Conservation (phyloP, 352 stramenopile species). For the Phytophthora syringae region DNA sequence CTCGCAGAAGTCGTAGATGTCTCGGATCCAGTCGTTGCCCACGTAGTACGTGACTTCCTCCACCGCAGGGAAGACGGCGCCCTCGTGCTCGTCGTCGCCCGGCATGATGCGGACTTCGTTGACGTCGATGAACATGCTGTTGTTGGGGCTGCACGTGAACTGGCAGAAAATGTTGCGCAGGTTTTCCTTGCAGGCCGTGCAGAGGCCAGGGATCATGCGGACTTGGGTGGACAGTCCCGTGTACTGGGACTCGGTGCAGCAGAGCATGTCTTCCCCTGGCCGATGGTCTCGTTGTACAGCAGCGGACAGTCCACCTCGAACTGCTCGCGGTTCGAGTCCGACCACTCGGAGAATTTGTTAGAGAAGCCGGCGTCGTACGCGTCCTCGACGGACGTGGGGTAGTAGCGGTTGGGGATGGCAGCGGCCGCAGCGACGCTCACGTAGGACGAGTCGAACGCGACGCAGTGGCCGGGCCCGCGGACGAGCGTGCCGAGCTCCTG, state of each 20-base stretch:
- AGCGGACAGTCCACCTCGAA: slow-evolving; percentile 70
- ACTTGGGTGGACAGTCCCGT: slow-evolving; percentile 60
- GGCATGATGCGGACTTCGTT: slow-evolving; percentile 59
- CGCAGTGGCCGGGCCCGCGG: slow-evolving; percentile 51
- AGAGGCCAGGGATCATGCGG: slow-evolving; percentile 63
- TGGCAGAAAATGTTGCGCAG: slow-evolving; percentile 74
- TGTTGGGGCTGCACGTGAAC: slow-evolving; percentile 71
- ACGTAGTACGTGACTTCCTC: slow-evolving; percentile 70
- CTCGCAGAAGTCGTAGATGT: slow-evolving; percentile 71
- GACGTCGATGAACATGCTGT: slow-evolving; percentile 65
- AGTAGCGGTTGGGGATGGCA: slow-evolving; percentile 62
- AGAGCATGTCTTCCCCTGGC: slow-evolving; percentile 57
- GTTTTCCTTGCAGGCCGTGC: slow-evolving; percentile 66
- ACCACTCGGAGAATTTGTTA: slow-evolving; percentile 76
- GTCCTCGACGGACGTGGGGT: slow-evolving; percentile 54
- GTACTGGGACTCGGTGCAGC: slow-evolving; percentile 69
- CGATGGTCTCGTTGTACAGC: slow-evolving; percentile 65
- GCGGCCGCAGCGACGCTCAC: slow-evolving; percentile 41
- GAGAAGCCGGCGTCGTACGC: slow-evolving; percentile 51
- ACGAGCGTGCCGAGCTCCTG: slow-evolving; percentile 47
- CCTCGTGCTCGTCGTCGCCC: slow-evolving; percentile 46
- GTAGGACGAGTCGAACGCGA: slow-evolving; percentile 58
- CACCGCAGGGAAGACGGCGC: slow-evolving; percentile 53
- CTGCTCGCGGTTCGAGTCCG: slow-evolving; percentile 51
- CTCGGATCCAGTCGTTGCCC: slow-evolving; percentile 63